phyloP scores from a whole-genome alignment of 2,329 filamentous ascomycete species.

The Ophiosphaerella korrae region DNA sequence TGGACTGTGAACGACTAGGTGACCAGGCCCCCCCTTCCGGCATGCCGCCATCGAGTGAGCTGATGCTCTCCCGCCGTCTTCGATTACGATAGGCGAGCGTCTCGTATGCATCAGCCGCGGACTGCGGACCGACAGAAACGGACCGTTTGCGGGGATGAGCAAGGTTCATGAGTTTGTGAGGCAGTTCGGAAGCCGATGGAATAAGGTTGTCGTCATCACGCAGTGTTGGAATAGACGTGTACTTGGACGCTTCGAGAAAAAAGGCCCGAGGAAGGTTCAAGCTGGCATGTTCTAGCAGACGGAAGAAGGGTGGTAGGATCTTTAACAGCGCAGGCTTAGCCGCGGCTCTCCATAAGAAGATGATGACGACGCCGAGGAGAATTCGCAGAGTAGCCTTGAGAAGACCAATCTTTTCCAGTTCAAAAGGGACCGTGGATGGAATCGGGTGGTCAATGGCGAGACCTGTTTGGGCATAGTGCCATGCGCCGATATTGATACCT shows the following conservation, averaged over 20 bases:
- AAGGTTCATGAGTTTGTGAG: conserved; percentile 79
- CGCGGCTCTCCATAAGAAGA: conserved; percentile 87
- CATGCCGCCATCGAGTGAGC: conserved; percentile 44
- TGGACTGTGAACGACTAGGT: conserved; percentile 13
- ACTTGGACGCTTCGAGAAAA: conserved; percentile 89
- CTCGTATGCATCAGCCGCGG: conserved; percentile 94
- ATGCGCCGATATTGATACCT: conserved; percentile 79
- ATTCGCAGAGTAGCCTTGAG: conserved; percentile 69
- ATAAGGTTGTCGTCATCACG: conserved; percentile 85
- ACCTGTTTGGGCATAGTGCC: conserved; percentile 73
- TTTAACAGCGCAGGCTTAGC: conserved; percentile 85
- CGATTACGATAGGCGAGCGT: conserved; percentile 88
- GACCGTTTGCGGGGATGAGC: conserved; percentile 80
- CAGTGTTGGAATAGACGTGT: conserved; percentile 78
- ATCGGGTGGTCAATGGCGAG: conserved; percentile 59
- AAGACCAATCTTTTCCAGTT: conserved; percentile 70
- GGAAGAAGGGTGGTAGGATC: conserved; percentile 82
- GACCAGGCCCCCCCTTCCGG: conserved; percentile 33
- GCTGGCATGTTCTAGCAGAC: conserved; percentile 78
- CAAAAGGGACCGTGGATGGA: conserved; percentile 67
- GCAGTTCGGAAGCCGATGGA: conserved; percentile 85
- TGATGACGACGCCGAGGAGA: conserved; percentile 76
- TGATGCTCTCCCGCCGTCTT: conserved; percentile 64
- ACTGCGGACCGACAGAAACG: conserved; percentile 91
- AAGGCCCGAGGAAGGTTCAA: conserved; percentile 84